Conservation (phyloP, 495 filamentous ascomycete genomes). For the Rhizodiscina lignyota region DNA sequence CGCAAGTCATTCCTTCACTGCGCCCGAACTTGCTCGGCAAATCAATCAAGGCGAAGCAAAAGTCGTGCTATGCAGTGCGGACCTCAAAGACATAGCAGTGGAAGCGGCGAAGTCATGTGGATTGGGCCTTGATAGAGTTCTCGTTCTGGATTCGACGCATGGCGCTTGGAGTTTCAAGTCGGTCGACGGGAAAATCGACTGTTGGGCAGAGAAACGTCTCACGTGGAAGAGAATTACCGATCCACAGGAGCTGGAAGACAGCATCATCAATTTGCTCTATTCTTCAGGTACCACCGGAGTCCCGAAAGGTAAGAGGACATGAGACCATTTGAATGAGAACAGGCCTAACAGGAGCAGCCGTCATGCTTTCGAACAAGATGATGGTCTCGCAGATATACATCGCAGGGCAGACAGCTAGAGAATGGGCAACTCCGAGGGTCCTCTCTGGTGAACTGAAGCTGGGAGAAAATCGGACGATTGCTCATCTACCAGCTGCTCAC, state of each 20-base stretch:
- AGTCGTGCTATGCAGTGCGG: conserved; percentile 7
- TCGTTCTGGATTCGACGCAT: conserved; percentile 5
- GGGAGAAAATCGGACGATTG: conserved; percentile 20
- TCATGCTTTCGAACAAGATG: not conserved
- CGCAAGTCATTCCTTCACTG: conserved; percentile 22
- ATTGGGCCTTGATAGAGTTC: conserved; percentile 2
- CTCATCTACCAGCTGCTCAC: conserved; percentile 32
- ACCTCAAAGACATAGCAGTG: conserved; percentile 10
- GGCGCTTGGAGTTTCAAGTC: not conserved
- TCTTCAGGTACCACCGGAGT: conserved; percentile 21
- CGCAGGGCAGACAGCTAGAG: not conserved
- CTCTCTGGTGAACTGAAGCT: not conserved
- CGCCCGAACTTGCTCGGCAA: conserved; percentile 25
- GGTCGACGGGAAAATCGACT: not conserved
- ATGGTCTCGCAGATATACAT: not conserved
- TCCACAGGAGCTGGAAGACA: conserved; percentile 18
- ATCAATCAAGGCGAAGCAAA: conserved; percentile 16
- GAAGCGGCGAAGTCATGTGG: conserved; percentile 8
- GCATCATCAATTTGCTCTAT: conserved; percentile 19
- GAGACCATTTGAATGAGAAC: too few relatives aligned
- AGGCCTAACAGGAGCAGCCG: too few relatives aligned
- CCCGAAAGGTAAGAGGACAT: conserved; percentile 19
- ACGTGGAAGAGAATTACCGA: conserved; percentile 31
- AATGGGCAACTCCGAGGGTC: not conserved
- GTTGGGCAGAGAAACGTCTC: conserved; percentile 11